These are phyloP conservation scores for Fusarium protoensiforme DNA, from an alignment of 2,329 filamentous ascomycete species.

Conservation along the genomic window DNA sequence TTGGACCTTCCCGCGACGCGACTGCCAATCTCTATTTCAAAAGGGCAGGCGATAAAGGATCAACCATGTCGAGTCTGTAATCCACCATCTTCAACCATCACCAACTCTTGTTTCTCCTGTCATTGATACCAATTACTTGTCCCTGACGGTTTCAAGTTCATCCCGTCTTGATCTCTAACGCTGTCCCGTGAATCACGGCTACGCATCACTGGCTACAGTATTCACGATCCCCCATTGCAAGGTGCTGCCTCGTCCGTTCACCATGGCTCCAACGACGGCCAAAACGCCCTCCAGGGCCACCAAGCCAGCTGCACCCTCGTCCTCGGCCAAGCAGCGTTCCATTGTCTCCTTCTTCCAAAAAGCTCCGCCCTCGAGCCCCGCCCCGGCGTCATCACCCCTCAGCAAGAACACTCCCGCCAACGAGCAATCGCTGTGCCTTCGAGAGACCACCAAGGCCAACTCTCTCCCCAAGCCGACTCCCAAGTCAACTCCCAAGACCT, in stretches of 20 bases:
- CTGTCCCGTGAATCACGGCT: constrained; percentile 29
- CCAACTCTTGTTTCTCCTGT: constrained; percentile 7
- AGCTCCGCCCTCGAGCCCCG: constrained; percentile 49
- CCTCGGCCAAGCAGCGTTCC: constrained; percentile 54
- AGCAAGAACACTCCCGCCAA: constrained; percentile 48
- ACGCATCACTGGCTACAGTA: background rate
- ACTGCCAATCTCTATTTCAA: constrained; percentile 11
- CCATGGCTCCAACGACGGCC: constrained; percentile 47
- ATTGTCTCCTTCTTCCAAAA: constrained; percentile 59
- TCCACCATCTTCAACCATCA: constrained; percentile 6
- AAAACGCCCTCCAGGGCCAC: constrained; percentile 50
- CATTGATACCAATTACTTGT: constrained; percentile 3
- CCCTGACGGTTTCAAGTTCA: background rate
- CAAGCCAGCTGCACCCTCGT: constrained; percentile 44
- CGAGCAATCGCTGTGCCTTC: constrained; percentile 49
- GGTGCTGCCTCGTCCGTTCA: constrained; percentile 4
- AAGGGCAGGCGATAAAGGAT: background rate
- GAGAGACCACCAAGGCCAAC: constrained; percentile 57
- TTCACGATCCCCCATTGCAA: background rate
- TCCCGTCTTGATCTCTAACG: background rate
- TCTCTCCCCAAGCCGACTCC: constrained; percentile 54
- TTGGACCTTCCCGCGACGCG: constrained; percentile 31
- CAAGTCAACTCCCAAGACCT: constrained; percentile 45
- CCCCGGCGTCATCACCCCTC: constrained; percentile 47
- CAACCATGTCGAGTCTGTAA: constrained; percentile 2